Evolutionary conservation across 1,139 yeast species (phyloP), one percentile per base, ranked within the genome.

Genomic region (Diutina rugosa): DNA sequence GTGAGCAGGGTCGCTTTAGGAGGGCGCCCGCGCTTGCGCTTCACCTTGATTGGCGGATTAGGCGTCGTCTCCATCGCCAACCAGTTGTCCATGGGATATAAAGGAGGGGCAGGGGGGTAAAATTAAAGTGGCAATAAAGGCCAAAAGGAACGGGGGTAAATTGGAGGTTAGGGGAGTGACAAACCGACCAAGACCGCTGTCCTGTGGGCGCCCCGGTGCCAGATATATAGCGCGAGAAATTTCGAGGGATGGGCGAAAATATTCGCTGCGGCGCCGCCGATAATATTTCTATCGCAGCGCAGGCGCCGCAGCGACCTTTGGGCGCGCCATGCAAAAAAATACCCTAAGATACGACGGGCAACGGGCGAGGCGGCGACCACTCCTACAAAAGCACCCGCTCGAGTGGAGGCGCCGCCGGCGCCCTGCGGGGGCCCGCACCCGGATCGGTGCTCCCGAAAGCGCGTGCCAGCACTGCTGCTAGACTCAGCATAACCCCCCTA

Each of bases 1-100:
- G 78, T 73, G 60, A 74, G 74, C 60, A 69, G 71, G 59, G 69
- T 71, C 54, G 73, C 65, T 65, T 76, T 76, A 38, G 80, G 80
- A 6, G 80, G 80, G 63, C 80, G 68, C 18, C 80, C 80, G 62
- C 80, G 65, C 62, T 74, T 76, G 58, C 74, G 67, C 49, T 62
- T 61, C 6, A 58, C 58, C 47, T 62, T 61, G 7, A 58, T 57
- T 9, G 59, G 60, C 16, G 53, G 53, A 7, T 49, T 32, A 5
- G 41, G 44, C 6, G 44, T 49, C 21, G 41, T 45, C 32, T 49
- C 53, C 53, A 49, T 49, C 32, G 28, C 51, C 38, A 48, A n/a
- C 12, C 35, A 48, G 41, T 10, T 29, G 16, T 48, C 28, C 51
- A 48, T 48, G 6, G 16, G 14, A 7, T 7, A 18, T 46, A 30